Conservation (phyloP, 139 green algal genomes). For the Chlorella sp. region DNA sequence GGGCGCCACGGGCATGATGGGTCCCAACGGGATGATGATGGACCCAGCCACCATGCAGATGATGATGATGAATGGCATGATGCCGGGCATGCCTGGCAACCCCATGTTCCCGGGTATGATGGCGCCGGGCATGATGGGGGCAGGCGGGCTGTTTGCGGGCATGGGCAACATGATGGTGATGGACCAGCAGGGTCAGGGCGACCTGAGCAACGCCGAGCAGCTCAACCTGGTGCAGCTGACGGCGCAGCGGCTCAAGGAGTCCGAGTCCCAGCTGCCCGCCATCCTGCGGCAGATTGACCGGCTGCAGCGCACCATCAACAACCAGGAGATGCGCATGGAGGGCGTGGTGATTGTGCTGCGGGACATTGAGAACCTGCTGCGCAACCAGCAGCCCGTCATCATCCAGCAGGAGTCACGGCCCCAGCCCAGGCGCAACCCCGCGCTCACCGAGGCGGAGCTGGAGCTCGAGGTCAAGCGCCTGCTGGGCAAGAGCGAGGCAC, state of each 20-base stretch:
- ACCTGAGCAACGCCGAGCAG: slow-evolving; percentile 19
- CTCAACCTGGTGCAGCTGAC: slow-evolving; percentile 25
- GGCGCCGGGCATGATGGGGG: slow-evolving; percentile 1
- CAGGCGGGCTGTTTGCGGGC: neutral
- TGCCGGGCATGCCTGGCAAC: neutral
- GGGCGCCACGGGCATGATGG: neutral
- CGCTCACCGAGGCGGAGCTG: slow-evolving; percentile 37
- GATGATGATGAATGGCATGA: neutral
- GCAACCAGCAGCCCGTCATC: slow-evolving; percentile 46
- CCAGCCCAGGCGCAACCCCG: neutral
- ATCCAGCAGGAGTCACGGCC: slow-evolving; percentile 33
- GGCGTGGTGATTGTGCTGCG: slow-evolving; percentile 38
- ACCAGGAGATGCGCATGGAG: slow-evolving; percentile 40
- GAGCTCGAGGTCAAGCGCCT: slow-evolving; percentile 42
- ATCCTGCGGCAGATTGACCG: slow-evolving; percentile 33
- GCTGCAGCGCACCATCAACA: slow-evolving; percentile 39
- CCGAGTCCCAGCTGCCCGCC: slow-evolving; percentile 33
- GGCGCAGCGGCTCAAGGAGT: slow-evolving; percentile 26
- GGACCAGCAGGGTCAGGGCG: neutral
- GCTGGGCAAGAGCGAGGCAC: slow-evolving; percentile 31
- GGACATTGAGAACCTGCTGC: slow-evolving; percentile 46
- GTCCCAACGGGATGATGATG: neutral
- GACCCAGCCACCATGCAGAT: neutral
- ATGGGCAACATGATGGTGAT: slow-evolving; percentile 1
- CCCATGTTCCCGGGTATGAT: slow-evolving; percentile 5